A percentile compares a stretch with the other conserved stretches of the same genome.
Conservation (phyloP, 2,329 filamentous ascomycete genomes). For the Cladosporium sp. region DNA sequence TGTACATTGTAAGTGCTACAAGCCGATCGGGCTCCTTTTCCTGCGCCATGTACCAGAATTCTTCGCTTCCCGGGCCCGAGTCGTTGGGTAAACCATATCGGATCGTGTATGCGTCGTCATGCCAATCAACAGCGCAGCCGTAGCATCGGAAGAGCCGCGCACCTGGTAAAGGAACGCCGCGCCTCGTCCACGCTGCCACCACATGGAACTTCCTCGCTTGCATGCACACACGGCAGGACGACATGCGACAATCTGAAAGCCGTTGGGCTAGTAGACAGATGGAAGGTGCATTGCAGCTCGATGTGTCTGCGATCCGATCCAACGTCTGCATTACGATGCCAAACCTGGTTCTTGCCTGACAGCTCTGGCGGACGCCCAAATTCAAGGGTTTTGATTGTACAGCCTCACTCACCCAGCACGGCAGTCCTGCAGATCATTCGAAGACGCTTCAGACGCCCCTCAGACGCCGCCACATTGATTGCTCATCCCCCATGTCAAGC, state of each 20-base stretch:
- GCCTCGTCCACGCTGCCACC: not conserved
- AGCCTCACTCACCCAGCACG: too few relatives aligned
- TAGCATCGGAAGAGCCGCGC: not conserved
- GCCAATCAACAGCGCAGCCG: not conserved
- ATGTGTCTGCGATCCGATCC: not conserved
- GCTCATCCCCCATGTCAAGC: not conserved
- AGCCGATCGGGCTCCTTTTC: not conserved
- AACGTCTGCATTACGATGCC: not conserved
- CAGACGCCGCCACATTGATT: not conserved
- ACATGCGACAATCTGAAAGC: not conserved
- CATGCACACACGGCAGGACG: not conserved
- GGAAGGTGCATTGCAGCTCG: not conserved
- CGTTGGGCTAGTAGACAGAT: not conserved
- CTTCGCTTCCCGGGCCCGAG: not conserved
- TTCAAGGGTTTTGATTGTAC: too few relatives aligned
- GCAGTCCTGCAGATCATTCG: too few relatives aligned
- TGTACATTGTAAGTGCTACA: not conserved
- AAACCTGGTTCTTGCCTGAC: not conserved
- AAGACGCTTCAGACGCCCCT: too few relatives aligned
- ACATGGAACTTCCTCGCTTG: not conserved
- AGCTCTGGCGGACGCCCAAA: not conserved
- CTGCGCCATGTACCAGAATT: not conserved
- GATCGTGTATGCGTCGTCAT: not conserved
- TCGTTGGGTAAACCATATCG: not conserved
- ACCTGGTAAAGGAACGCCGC: not conserved